Conservation (phyloP, 2,329 filamentous ascomycete genomes). For the Daldinia eschscholtzii region DNA sequence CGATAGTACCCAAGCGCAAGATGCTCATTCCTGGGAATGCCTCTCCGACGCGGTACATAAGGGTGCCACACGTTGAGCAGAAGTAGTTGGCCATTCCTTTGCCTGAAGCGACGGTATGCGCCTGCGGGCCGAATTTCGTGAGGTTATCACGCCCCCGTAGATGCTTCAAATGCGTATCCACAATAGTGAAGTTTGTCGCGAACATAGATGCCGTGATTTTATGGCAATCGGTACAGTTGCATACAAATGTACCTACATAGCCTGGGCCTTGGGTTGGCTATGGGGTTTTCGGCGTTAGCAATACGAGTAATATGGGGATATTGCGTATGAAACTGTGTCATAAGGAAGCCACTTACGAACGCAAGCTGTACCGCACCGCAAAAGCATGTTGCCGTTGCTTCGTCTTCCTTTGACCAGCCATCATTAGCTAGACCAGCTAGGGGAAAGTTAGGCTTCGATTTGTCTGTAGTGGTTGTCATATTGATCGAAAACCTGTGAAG, state of each 20-base stretch:
- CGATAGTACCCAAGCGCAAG: background rate
- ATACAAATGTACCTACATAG: background rate
- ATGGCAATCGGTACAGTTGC: background rate
- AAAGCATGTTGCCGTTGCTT: slow-evolving; percentile 70
- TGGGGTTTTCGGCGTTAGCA: background rate
- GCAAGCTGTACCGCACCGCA: slow-evolving; percentile 52
- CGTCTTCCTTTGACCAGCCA: slow-evolving; percentile 59
- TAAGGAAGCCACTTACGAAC: background rate
- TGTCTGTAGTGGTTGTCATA: slow-evolving; percentile 39
- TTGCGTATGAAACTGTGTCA: background rate
- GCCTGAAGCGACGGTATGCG: background rate
- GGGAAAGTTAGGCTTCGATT: slow-evolving; percentile 52
- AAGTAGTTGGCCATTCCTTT: slow-evolving; percentile 9
- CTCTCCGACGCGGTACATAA: slow-evolving; percentile 4
- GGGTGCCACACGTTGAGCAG: background rate
- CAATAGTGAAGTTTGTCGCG: background rate
- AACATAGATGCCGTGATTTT: slow-evolving; percentile 7
- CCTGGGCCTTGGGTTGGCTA: slow-evolving; percentile 1
- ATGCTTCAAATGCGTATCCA: background rate
- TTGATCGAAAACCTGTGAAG: background rate
- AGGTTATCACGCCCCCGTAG: slow-evolving; percentile 1
- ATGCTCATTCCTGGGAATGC: slow-evolving; percentile 2
- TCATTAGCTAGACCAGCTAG: slow-evolving; percentile 55
- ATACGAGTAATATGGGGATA: background rate
- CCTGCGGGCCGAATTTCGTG: background rate